phyloP scores from a whole-genome alignment of 1,284 basidiomycete genomes.

The Megacollybia platyphylla region DNA sequence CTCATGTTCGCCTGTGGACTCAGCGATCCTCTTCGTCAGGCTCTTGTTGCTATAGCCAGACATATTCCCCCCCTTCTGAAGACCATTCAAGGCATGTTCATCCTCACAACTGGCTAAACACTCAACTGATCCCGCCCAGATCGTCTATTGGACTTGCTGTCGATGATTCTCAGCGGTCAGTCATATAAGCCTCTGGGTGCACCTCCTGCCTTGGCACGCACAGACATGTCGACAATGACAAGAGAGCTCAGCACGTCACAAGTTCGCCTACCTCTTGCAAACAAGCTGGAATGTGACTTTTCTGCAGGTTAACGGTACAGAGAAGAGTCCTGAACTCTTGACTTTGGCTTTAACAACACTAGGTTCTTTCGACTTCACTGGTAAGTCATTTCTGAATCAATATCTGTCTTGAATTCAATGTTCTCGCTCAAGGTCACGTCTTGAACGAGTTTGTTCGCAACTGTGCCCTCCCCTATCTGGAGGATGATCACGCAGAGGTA shows the following conservation, averaged over 20 bases:
- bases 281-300: neutral
- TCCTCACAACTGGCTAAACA: neutral
- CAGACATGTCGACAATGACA: constrained; percentile 35
- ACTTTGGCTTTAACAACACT: constrained; percentile 83
- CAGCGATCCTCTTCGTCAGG: constrained; percentile 80
- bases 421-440: constrained; percentile 56
- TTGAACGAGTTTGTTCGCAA: constrained; percentile 94
- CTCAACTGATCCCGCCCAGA: constrained; percentile 30
- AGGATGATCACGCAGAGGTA: constrained; percentile 86
- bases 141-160: constrained; percentile 76
- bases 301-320: constrained; percentile 24
- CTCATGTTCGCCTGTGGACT: constrained; percentile 95
- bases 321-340: constrained; percentile 66
- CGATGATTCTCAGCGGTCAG: constrained; percentile 70
- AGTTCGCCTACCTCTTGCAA: constrained; percentile 16
- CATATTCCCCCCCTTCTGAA: constrained; percentile 87
- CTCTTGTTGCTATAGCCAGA: constrained; percentile 77
- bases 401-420: constrained; percentile 1
- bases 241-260: constrained; percentile 53
- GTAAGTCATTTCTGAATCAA: constrained; percentile 23
- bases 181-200: constrained; percentile 81
- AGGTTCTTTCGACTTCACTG: constrained; percentile 91
- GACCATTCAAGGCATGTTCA: constrained; percentile 77
- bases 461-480: constrained; percentile 88
- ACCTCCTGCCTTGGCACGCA: constrained; percentile 40